A percentile compares a stretch with the other conserved stretches of the same genome.
Conservation (phyloP, 2,329 filamentous ascomycete genomes). For the Aspergillus fumigatus region DNA sequence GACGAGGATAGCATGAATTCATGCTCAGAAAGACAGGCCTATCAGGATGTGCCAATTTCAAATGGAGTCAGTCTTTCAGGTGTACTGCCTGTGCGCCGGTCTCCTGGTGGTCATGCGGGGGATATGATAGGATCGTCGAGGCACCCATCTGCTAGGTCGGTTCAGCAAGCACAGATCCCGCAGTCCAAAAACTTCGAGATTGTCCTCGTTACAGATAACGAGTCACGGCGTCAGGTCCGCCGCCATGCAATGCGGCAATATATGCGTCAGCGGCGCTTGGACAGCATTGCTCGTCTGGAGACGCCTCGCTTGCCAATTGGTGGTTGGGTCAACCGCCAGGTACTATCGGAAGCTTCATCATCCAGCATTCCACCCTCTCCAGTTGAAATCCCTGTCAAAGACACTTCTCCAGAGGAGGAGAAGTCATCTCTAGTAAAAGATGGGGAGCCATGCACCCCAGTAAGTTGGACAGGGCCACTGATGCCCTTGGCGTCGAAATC, state of each 20-base stretch:
- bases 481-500: constrained; percentile 7
- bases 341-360: not conserved
- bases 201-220: constrained; percentile 29
- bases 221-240: constrained; percentile 29
- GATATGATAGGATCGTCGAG: constrained; percentile 4
- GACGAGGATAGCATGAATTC: constrained; percentile 18
- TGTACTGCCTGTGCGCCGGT: constrained; percentile 3
- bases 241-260: constrained; percentile 35
- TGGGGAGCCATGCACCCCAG: constrained; percentile 5
- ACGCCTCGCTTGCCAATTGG: constrained; percentile 23
- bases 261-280: constrained; percentile 29
- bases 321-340: constrained; percentile 18
- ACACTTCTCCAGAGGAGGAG: constrained; percentile 1
- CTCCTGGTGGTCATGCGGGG: constrained; percentile 7
- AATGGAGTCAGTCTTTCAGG: not conserved
- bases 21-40: constrained; percentile 4
- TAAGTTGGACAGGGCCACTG: constrained; percentile 3
- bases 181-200: constrained; percentile 28
- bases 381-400: constrained; percentile 9
- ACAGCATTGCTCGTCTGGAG: constrained; percentile 29
- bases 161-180: constrained; percentile 4
- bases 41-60: constrained; percentile 4
- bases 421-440: constrained; percentile 4
- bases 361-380: constrained; percentile 6
- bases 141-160: constrained; percentile 3